Evolutionary conservation across 2,329 filamentous ascomycete species (phyloP), one percentile per base, ranked within the genome.

Genomic region (Blumeriella jaapii): DNA sequence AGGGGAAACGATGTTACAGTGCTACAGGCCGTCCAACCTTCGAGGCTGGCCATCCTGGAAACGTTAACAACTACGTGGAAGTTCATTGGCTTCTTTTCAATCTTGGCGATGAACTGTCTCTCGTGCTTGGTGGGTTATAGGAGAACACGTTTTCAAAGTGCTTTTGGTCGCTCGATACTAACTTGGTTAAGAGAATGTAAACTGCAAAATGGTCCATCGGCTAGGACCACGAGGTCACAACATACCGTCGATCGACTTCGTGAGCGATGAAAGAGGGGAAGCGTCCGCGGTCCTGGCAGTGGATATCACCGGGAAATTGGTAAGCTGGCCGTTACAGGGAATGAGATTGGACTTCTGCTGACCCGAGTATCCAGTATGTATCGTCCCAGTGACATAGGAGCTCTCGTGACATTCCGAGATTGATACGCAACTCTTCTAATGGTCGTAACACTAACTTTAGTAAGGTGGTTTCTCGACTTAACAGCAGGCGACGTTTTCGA

Each of bases 171-270:
- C n/a, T 8, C 22, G 22, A 9, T 8, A 24, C 22, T 24, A n/a
- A 24, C 7, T 9, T 4, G 9, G 12, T 33, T 1, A 3, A 36
- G 28, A 19, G 6, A 23, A 14, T 11, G 22, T 6, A 4, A 48
- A 42, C 22, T 45, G 39, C 28, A 42, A 36, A 31, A 18, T 46
- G 12, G 14, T 31, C 3, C 32, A 48, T 3, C 16, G 15, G 3
- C 36, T 47, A 5, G 41, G 37, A 4, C 3, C 12, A 7, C 15
- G 36, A 16, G 45, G 40, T 10, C 28, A 44, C 19, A 56, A 56
- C 24, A 47, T 56, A n/a, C 54, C 54, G 1, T 47, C 46, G 2
- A 31, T 56, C 9, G 40, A 46, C 14, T 56, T 56, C 29, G 36
- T 40, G 2, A 45, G 42, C 29, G 36, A 48, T 29, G 10, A 27